Evolutionary conservation across 208 protist species (phyloP), one percentile per base, ranked within the genome.

Genomic region (Leptomonas pyrrhocoris): DNA sequence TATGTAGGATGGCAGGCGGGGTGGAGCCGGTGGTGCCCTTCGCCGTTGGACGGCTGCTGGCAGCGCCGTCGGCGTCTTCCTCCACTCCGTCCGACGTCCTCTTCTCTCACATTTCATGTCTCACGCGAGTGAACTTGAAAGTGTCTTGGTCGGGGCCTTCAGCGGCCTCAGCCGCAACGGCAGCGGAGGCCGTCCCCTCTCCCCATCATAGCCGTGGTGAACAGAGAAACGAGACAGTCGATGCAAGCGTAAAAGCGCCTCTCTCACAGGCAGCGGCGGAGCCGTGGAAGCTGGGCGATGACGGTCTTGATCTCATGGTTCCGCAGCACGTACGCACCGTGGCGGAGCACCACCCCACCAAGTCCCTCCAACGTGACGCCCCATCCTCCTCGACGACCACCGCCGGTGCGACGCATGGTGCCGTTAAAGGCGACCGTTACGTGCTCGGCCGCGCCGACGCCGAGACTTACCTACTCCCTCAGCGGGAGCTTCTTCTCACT

Each of bases 391-490:
- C 34, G 56, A 15, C 40, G 45, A 46, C 15, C 51, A 46, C 34
- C 19, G 30, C 2, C 25, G 21, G 3, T 15, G 31, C 23, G 2
- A 36, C 48, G 34, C 7, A 36, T 13, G n/a, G 27, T n/a, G 25
- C 36, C 40, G 59, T 11, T 9, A 27, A 60, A 9, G 6, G 21
- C 3, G 48, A 25, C 9, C 56, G 57, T 4, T 80, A 45, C 28
- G 62, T 85, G 54, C 23, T 90, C 9, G 86, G 84, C 16, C 75
- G 84, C 23, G 31, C 56, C 2, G 86, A 95, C 48, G 85, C 80
- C 36, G 86, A 95, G 65, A 90, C 75, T 3, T 95, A 92, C 64
- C 31, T 95, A 21, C 34, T 93, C 5, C 90, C 90, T 2, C 90
- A 93, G 64, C 90, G 86, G 38, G 90, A 95, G 54, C 77, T 95